Conservation (phyloP, 2,329 filamentous ascomycete species). For the Talaromyces pinophilus region DNA sequence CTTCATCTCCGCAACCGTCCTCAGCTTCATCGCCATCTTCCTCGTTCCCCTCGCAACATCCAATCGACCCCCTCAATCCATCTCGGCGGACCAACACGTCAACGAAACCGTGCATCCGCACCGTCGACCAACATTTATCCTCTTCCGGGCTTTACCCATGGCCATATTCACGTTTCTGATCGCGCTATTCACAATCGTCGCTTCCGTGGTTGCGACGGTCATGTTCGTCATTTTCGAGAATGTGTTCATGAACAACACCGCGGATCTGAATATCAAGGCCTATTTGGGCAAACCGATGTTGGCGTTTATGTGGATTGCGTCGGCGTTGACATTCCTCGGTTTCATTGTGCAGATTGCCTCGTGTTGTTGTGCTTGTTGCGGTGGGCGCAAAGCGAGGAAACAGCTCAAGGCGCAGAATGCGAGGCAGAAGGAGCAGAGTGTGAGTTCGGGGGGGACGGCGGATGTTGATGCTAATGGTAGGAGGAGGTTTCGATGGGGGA, state of each 20-base stretch:
- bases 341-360: slow-evolving; percentile 73
- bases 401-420: slow-evolving; percentile 29
- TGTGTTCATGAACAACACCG: slow-evolving; percentile 67
- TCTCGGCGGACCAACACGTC: slow-evolving; percentile 32
- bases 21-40: slow-evolving; percentile 73
- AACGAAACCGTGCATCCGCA: slow-evolving; percentile 36
- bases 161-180: slow-evolving; percentile 67
- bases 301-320: slow-evolving; percentile 85
- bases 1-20: slow-evolving; percentile 70
- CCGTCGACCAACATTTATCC: slow-evolving; percentile 39
- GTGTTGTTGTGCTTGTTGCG: slow-evolving; percentile 66
- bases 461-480: neutral
- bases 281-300: slow-evolving; percentile 73
- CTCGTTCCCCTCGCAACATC: slow-evolving; percentile 56
- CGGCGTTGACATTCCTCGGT: slow-evolving; percentile 65
- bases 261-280: slow-evolving; percentile 74
- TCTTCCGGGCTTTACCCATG: slow-evolving; percentile 63
- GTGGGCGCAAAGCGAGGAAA: slow-evolving; percentile 42
- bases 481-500: slow-evolving; percentile 20
- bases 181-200: slow-evolving; percentile 67
- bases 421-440: slow-evolving; percentile 7
- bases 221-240: slow-evolving; percentile 81
- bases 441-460: neutral
- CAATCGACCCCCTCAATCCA: slow-evolving; percentile 39
- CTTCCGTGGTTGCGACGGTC: slow-evolving; percentile 73